These are phyloP conservation scores for Botrytis aclada DNA, from an alignment of 2,329 filamentous ascomycete genomes.

Conservation along the genomic window DNA sequence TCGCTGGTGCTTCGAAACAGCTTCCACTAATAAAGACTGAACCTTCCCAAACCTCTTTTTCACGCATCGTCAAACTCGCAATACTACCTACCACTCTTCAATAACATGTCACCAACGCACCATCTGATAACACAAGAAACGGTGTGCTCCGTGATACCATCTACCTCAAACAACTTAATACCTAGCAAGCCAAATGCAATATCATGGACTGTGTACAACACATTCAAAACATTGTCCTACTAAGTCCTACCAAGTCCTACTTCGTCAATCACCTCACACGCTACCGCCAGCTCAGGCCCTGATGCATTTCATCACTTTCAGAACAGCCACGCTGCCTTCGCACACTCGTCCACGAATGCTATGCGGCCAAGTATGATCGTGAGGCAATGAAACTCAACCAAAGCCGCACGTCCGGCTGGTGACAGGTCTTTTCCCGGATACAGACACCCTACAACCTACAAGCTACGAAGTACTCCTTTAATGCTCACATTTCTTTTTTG, in stretches of 20 bases:
- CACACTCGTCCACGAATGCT: constrained; percentile 21
- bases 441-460: background rate
- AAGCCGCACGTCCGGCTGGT: constrained; percentile 17
- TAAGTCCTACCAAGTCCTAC: constrained; percentile 28
- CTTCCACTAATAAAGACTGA: background rate
- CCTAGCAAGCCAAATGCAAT: constrained; percentile 15
- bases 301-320: constrained; percentile 19
- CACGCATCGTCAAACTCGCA: constrained; percentile 2
- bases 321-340: constrained; percentile 21
- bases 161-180: constrained; percentile 20
- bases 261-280: constrained; percentile 14
- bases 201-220: constrained; percentile 23
- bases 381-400: constrained; percentile 17
- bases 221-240: constrained; percentile 30
- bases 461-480: background rate
- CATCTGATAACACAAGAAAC: constrained; percentile 18
- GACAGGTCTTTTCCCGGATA: constrained; percentile 15
- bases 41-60: constrained; percentile 7
- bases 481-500: constrained; percentile 11
- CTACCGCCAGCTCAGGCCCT: constrained; percentile 19
- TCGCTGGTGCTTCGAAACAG: background rate
- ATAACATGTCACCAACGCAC: constrained; percentile 18
- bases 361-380: constrained; percentile 19
- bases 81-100: constrained; percentile 6
- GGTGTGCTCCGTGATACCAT: constrained; percentile 15